Evolutionary conservation across 805 yeast genomes (phyloP).

Genomic region (Helenozyma baotianmanensis): DNA sequence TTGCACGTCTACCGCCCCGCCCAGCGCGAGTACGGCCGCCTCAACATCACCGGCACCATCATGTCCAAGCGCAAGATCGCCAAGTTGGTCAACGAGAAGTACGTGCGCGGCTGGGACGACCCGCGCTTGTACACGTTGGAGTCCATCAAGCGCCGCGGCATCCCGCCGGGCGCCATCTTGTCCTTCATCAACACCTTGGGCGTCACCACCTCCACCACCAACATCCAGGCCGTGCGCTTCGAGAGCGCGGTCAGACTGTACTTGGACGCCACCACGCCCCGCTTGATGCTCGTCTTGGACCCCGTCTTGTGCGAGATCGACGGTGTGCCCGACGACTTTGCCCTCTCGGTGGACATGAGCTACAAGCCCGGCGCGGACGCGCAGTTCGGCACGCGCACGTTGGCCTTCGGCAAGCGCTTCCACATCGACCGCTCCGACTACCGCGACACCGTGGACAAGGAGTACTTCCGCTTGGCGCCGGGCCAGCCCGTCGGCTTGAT

Average conservation of each 20-base stretch:
- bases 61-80: conserved; percentile 95
- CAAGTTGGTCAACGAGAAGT: conserved; percentile 72
- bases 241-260: conserved; percentile 85
- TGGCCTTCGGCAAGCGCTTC: conserved; percentile 71
- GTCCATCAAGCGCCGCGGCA: conserved; percentile 93
- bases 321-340: conserved; percentile 71
- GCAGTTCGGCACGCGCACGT: conserved; percentile 56
- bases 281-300: conserved; percentile 87
- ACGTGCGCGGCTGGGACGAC: conserved; percentile 97
- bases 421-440: conserved; percentile 89
- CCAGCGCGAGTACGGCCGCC: conserved; percentile 96
- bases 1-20: conserved; percentile 96
- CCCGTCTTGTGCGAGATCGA: conserved; percentile 83
- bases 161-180: conserved; percentile 97
- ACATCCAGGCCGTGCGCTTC: conserved; percentile 84
- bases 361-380: conserved; percentile 73
- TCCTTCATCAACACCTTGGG: conserved; percentile 92
- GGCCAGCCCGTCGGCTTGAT: conserved; percentile 92
- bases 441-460: conserved; percentile 54
- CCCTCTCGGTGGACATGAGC: conserved; percentile 71
- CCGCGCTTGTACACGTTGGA: conserved; percentile 94
- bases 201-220: conserved; percentile 89
- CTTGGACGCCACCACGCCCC: conserved; percentile 86
- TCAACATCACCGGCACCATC: conserved; percentile 90
- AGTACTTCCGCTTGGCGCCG: conserved; percentile 90